Base-by-base conservation (phyloP, 148 eudicot genomes). In the Arbutus unedo region DNA sequence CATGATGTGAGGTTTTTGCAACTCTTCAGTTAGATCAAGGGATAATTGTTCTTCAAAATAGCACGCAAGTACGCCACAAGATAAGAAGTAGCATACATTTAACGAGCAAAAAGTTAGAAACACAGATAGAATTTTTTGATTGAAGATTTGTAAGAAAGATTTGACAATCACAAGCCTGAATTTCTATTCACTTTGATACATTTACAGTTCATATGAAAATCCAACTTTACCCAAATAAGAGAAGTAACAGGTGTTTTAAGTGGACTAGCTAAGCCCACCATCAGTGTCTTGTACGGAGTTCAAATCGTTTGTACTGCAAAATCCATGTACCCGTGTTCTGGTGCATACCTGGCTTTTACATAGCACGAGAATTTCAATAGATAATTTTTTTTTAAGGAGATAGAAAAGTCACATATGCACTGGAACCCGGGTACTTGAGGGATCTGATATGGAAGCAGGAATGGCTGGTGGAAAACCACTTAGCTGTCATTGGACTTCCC, bases 261-360 rank as follows among this genome's bases (percentile, higher is more conserved):
- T 54, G 14, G 84, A 74, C 76, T 80, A 84, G 82, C 81, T 81
- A 21, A 83, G 75, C 41, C 66, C 84, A 11, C 48, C 82, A 78
- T 70, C 80, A 47, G 59, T 77, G 72, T 81, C 84, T 31, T 31
- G 1, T 31, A 31, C 38, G 38, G 38, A 31, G 38, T 31, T 31
- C 38, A 31, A 31, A 31, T 31, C 38, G 38, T 31, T 31, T 31
- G 38, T 31, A 31, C 38, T 31, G 38, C 38, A 31, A 31, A 31
- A 31, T 31, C 38, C 38, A 31, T 31, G 38, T 31, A 31, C 38
- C 38, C 38, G 38, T 31, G 38, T 31, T 31, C 38, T 31, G 38
- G 38, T 31, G 38, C 38, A 31, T 31, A 31, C 38, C 38, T 31
- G 38, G 38, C 38, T 31, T 0, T 31, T 31, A 31, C 38, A 31